phyloP scores from a whole-genome alignment of 2,329 filamentous ascomycete genomes.

The Phaeosphaeriaceae sp. region DNA sequence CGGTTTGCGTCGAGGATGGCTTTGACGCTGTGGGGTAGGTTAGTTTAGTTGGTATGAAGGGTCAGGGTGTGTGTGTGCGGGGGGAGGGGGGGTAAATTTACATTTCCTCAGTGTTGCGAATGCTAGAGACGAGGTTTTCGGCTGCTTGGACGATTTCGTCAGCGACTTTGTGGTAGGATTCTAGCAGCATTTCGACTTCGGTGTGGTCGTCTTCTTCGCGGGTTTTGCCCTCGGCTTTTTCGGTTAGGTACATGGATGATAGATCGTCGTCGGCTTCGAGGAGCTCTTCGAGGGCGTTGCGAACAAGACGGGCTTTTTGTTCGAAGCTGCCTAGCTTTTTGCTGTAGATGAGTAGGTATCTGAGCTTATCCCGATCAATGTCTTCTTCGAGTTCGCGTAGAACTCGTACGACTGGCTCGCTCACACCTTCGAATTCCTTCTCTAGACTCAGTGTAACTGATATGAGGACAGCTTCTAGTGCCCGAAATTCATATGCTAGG shows the following conservation, averaged over 20 bases:
- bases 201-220: conserved; percentile 87
- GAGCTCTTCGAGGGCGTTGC: conserved; percentile 93
- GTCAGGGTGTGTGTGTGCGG: background rate
- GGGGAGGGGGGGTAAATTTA: conserved; percentile 55
- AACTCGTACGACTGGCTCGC: conserved; percentile 88
- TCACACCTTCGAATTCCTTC: conserved; percentile 91
- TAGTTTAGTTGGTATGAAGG: no score
- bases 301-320: conserved; percentile 91
- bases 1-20: conserved; percentile 98
- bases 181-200: conserved; percentile 94
- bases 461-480: conserved; percentile 91
- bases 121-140: conserved; percentile 89
- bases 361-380: conserved; percentile 91
- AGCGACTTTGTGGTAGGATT: conserved; percentile 96
- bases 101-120: conserved; percentile 98
- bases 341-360: conserved; percentile 88
- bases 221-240: conserved; percentile 76
- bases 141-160: conserved; percentile 98
- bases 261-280: conserved; percentile 96
- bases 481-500: conserved; percentile 93
- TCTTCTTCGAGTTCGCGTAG: conserved; percentile 92
- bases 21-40: conserved; percentile 71
- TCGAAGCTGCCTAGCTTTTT: conserved; percentile 97
- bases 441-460: conserved; percentile 92
- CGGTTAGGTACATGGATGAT: conserved; percentile 91